Evolutionary conservation across 2,329 filamentous ascomycete genomes (phyloP).

Genomic region (Aspergillus phoenicis): DNA sequence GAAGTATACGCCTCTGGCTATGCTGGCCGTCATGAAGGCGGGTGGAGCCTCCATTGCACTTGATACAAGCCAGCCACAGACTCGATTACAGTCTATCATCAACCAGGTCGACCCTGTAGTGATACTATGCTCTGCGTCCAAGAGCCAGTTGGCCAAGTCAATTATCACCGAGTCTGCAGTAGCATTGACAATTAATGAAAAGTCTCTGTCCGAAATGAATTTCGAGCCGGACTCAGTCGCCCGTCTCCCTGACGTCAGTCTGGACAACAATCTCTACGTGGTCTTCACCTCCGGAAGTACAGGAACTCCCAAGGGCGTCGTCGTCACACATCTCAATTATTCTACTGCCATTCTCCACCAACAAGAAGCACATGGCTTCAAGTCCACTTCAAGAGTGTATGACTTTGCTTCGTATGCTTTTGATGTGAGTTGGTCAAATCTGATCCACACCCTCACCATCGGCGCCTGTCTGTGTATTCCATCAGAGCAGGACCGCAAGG

Average conservation of each 20-base stretch:
- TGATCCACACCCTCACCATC: slow-evolving; percentile 52
- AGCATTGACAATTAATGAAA: not conserved
- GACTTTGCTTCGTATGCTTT: slow-evolving; percentile 52
- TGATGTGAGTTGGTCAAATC: slow-evolving; percentile 54
- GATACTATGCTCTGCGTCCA: not conserved
- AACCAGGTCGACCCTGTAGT: not conserved
- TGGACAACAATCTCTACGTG: not conserved
- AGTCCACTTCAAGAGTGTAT: slow-evolving; percentile 21
- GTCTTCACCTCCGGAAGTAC: slow-evolving; percentile 55
- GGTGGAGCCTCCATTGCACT: not conserved
- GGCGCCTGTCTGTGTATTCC: slow-evolving; percentile 61
- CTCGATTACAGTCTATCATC: not conserved
- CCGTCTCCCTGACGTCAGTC: not conserved
- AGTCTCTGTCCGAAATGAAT: no score
- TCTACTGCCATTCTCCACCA: not conserved
- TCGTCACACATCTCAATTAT: slow-evolving; percentile 55
- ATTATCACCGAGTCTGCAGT: not conserved
- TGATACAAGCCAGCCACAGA: not conserved
- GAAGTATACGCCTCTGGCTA: not conserved
- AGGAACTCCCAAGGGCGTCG: slow-evolving; percentile 57
- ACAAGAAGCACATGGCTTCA: not conserved
- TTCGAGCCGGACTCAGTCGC: no score
- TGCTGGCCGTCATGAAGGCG: slow-evolving; percentile 9
- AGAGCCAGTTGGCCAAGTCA: not conserved
- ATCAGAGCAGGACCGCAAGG: slow-evolving; percentile 43